Percentiles rank a stretch among this genome's conserved stretches.
phyloP scores from a whole-genome alignment of 257 asterid species.

The Paraleonurus japonicus region DNA sequence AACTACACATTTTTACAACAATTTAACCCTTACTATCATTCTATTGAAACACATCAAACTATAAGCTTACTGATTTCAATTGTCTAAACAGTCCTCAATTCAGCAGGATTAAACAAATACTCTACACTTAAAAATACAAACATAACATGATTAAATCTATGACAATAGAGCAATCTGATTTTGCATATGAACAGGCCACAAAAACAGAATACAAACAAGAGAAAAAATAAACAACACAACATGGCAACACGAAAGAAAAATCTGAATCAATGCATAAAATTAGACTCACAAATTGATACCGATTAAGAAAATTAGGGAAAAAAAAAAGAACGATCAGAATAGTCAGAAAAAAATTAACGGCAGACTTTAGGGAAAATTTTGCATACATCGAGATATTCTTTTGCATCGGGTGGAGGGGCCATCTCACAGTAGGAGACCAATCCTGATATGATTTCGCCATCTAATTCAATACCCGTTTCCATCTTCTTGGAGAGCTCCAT shows the following conservation, averaged over 20 bases:
- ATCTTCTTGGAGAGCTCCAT: slow-evolving; percentile 57
- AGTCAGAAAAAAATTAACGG: neutral
- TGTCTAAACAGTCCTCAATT: neutral
- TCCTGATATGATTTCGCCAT: slow-evolving; percentile 79
- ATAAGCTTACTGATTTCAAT: neutral
- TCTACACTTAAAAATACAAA: neutral
- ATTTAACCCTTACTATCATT: slow-evolving; percentile 3
- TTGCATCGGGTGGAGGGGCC: slow-evolving; percentile 91
- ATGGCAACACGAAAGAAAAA: slow-evolving; percentile 7
- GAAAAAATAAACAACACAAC: neutral
- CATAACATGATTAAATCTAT: neutral
- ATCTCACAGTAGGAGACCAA: slow-evolving; percentile 91
- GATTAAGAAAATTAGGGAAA: neutral
- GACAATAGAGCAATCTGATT: neutral
- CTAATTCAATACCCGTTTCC: slow-evolving; percentile 70
- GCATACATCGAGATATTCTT: slow-evolving; percentile 86
- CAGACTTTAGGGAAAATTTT: neutral
- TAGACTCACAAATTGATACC: neutral
- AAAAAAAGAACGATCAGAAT: neutral
- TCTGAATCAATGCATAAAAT: slow-evolving; percentile 3
- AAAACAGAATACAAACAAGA: neutral
- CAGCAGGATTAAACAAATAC: neutral
- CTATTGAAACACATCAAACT: neutral
- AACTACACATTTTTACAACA: neutral
- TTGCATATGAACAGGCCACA: slow-evolving; percentile 7